Evolutionary conservation across 2,329 filamentous ascomycete species (phyloP).

Genomic region (Stemphylium beticola): DNA sequence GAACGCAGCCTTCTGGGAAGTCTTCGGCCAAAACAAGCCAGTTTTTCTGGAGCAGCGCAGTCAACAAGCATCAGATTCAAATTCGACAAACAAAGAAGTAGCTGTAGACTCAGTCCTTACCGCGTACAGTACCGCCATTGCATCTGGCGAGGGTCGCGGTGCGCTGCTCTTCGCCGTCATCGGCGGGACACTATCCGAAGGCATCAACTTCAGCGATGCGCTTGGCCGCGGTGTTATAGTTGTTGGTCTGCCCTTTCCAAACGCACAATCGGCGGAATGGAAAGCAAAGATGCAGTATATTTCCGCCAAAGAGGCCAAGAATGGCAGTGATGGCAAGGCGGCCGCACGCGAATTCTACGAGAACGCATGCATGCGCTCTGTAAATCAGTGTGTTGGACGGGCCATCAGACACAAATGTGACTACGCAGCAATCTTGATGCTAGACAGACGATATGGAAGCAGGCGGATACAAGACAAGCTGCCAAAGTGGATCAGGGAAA

Average conservation of each 20-base stretch:
- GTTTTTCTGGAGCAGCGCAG: constrained; percentile 49
- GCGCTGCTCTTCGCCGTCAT: constrained; percentile 89
- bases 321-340: constrained; percentile 47
- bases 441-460: constrained; percentile 80
- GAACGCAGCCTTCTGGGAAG: constrained; percentile 57
- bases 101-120: constrained; percentile 72
- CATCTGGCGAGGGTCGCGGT: constrained; percentile 59
- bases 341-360: constrained; percentile 83
- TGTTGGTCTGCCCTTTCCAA: constrained; percentile 92
- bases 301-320: constrained; percentile 62
- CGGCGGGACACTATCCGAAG: constrained; percentile 93
- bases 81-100: constrained; percentile 58
- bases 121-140: constrained; percentile 73
- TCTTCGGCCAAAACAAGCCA: constrained; percentile 64
- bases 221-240: constrained; percentile 89
- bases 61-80: constrained; percentile 59
- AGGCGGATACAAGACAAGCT: constrained; percentile 78
- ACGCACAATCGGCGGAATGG: constrained; percentile 88
- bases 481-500: constrained; percentile 84
- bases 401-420: constrained; percentile 88
- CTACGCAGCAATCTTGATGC: constrained; percentile 86
- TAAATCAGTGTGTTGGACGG: constrained; percentile 94
- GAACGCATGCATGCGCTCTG: constrained; percentile 93
- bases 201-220: constrained; percentile 95
- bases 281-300: constrained; percentile 89